Conservation (phyloP, 371 early-diverging fungal genomes). For the Funneliformis caledonium region DNA sequence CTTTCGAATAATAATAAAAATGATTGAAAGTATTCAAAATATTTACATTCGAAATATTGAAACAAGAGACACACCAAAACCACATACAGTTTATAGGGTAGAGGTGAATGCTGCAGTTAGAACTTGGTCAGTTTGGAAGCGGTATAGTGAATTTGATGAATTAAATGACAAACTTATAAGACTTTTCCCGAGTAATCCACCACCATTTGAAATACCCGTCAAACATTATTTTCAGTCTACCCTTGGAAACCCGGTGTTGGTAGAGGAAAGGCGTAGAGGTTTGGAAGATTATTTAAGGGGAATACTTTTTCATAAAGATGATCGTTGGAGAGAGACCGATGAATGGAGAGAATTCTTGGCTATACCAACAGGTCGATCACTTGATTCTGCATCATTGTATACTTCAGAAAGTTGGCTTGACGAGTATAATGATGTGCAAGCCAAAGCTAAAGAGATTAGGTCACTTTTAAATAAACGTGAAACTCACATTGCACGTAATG, state of each 20-base stretch:
- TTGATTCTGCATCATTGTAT: slow-evolving; percentile 51
- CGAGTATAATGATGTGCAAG: slow-evolving; percentile 69
- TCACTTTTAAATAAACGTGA: slow-evolving; percentile 70
- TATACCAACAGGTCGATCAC: slow-evolving; percentile 61
- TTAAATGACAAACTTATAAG: slow-evolving; percentile 58
- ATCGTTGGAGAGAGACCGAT: slow-evolving; percentile 75
- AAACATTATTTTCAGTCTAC: slow-evolving; percentile 74
- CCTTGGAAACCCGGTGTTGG: slow-evolving; percentile 63
- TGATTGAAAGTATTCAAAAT: slow-evolving; percentile 66
- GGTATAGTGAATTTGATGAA: slow-evolving; percentile 83
- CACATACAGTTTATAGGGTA: slow-evolving; percentile 73
- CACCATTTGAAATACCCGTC: slow-evolving; percentile 66
- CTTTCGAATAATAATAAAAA: slow-evolving; percentile 26
- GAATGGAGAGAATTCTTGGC: slow-evolving; percentile 79
- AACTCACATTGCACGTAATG: slow-evolving; percentile 71
- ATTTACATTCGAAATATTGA: slow-evolving; percentile 69
- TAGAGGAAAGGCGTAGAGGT: slow-evolving; percentile 79
- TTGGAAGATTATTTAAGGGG: slow-evolving; percentile 81
- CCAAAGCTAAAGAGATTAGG: slow-evolving; percentile 69
- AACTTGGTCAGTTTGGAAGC: slow-evolving; percentile 87
- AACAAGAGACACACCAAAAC: slow-evolving; percentile 66
- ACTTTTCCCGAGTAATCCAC: slow-evolving; percentile 65
- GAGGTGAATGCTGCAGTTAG: slow-evolving; percentile 83
- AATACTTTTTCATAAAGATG: slow-evolving; percentile 74
- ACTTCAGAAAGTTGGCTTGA: slow-evolving; percentile 87